Conservation (phyloP, 495 filamentous ascomycete species). For the Acidomyces sp. region DNA sequence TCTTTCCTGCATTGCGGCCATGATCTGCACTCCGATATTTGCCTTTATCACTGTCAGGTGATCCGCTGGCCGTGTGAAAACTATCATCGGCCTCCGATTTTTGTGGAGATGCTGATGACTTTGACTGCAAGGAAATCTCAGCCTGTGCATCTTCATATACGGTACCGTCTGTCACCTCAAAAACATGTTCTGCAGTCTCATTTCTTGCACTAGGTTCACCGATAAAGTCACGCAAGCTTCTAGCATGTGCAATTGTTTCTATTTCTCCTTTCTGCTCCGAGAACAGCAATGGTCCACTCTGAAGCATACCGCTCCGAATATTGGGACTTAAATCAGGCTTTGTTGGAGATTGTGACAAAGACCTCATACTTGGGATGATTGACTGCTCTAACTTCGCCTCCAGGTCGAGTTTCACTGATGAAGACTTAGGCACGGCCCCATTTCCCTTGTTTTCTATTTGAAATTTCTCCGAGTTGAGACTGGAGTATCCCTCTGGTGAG, state of each 20-base stretch:
- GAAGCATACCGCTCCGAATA: not conserved
- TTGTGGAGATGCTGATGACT: not conserved
- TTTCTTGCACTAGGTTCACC: not conserved
- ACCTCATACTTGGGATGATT: not conserved
- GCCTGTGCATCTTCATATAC: not conserved
- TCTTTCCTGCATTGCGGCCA: not conserved
- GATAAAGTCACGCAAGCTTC: not conserved
- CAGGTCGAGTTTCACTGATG: not conserved
- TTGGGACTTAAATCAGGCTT: not conserved
- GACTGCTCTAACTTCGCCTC: not conserved
- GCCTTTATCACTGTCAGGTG: not conserved
- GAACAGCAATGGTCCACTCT: not conserved
- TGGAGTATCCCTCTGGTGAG: not conserved
- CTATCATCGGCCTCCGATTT: conserved; percentile 5
- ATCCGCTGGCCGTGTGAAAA: conserved; percentile 9
- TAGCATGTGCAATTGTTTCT: not conserved
- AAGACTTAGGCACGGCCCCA: not conserved
- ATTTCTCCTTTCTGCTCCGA: not conserved
- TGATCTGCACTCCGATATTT: not conserved
- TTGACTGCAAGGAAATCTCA: not conserved
- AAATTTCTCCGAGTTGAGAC: not conserved
- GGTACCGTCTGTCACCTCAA: not conserved
- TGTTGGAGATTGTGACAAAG: not conserved
- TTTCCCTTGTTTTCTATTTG: too few relatives aligned
- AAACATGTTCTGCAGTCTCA: not conserved